Percentiles rank a stretch among this genome's conserved stretches.
These are phyloP conservation scores for Exophiala viscosa DNA, from an alignment of 2,329 filamentous ascomycete genomes.

Conservation along the genomic window DNA sequence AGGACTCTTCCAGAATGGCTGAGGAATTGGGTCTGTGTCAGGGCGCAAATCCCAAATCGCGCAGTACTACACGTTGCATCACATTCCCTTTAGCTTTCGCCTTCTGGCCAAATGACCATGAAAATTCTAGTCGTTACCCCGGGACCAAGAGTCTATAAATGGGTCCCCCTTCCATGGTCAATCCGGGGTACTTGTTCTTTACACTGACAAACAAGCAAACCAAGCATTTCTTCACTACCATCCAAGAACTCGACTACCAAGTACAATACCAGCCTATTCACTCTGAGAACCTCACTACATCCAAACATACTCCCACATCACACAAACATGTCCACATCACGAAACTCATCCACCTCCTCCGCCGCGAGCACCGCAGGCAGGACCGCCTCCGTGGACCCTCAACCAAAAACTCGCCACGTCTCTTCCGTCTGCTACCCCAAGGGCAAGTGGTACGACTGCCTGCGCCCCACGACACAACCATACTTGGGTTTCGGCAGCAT, in stretches of 20 bases:
- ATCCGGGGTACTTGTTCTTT: not conserved
- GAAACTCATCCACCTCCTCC: not conserved
- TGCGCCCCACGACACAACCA: conserved; percentile 14
- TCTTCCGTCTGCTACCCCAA: conserved; percentile 15
- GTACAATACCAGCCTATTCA: not conserved
- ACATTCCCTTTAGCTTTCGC: not conserved
- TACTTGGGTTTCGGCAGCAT: conserved; percentile 17
- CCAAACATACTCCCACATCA: not conserved
- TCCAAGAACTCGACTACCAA: not conserved
- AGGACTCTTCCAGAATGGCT: not conserved
- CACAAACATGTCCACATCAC: not conserved
- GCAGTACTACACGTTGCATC: not conserved
- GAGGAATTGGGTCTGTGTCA: too few species aligned
- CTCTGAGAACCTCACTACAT: too few species aligned
- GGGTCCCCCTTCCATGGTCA: not conserved
- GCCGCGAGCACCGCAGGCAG: not conserved
- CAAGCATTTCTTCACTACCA: conserved; percentile 1
- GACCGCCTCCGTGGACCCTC: not conserved
- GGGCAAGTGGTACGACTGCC: conserved; percentile 22
- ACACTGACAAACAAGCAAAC: not conserved
- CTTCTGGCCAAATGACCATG: conserved; percentile 2
- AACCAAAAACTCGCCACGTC: conserved; percentile 4
- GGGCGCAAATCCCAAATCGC: too few species aligned
- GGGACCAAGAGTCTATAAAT: not conserved
- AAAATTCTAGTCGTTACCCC: not conserved